Percentiles rank a stretch among this genome's conserved stretches.
Conservation (phyloP, 169 alveolate genomes). For the Cryptosporidium ryanae region DNA sequence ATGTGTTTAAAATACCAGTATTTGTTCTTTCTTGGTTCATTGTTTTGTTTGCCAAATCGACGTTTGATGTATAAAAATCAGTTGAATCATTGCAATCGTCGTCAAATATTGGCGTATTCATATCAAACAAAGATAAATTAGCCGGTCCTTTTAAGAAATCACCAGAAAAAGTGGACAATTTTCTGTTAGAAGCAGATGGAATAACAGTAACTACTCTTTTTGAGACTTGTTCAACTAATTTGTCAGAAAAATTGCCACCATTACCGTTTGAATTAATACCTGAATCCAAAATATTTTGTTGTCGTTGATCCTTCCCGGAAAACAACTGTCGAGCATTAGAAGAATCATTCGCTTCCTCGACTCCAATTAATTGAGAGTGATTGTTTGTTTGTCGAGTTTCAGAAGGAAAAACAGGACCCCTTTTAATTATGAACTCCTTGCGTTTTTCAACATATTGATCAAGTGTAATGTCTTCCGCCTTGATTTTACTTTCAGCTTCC, state of each 20-base stretch:
- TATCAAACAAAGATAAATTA: conserved; percentile 57
- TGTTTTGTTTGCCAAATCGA: neutral
- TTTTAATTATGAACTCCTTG: conserved; percentile 22
- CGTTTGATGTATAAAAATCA: neutral
- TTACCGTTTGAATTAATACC: neutral
- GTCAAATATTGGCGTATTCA: conserved; percentile 65
- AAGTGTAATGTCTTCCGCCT: conserved; percentile 65
- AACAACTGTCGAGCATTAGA: conserved; percentile 7
- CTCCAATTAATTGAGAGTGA: conserved; percentile 1
- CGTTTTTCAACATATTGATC: conserved; percentile 69
- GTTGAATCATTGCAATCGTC: conserved; percentile 40
- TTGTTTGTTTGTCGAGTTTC: neutral
- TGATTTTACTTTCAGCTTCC: conserved; percentile 65
- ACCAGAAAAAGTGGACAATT: conserved; percentile 50
- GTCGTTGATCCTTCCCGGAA: conserved; percentile 2
- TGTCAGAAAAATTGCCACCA: neutral
- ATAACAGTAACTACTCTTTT: neutral
- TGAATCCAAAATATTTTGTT: neutral
- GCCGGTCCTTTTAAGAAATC: conserved; percentile 69
- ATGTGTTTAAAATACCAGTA: neutral
- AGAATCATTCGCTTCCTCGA: neutral
- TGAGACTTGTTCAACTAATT: neutral
- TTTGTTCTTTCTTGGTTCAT: neutral
- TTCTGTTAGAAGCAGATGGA: neutral
- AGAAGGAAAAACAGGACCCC: neutral